Evolutionary conservation across 1,139 yeast species (phyloP), one percentile per base, ranked within the genome.

Genomic region (Torulaspora pretoriensis): DNA sequence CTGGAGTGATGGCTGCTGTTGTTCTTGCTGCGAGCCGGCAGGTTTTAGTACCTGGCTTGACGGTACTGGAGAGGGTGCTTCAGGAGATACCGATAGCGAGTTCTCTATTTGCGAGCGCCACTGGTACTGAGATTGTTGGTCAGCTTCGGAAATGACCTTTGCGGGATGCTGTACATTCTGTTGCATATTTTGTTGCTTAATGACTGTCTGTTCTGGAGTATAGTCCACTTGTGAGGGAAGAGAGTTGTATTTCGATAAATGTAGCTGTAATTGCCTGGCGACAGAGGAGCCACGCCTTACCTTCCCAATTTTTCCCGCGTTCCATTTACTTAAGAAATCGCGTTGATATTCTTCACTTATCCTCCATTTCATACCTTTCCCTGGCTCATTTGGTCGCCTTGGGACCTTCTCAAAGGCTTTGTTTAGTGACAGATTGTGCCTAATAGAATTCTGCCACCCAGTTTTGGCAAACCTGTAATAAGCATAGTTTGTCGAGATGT

Each of bases 311-410:
- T 83, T 77, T 9, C 92, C 97, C 51, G 78, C 81, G 51, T 78
- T 79, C 65, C 90, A 81, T 68, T 88, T 86, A 54, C 74, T 78
- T 62, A 89, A 70, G 57, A 89, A 90, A 53, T 94, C 98, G 42
- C 81, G 82, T 59, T 85, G 83, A 63, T 85, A 89, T 38, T 82
- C 73, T 35, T 86, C 94, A 53, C 89, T 81, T 48, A 92, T 90
- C 68, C 89, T 95, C 99, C 99, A 92, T 68, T 92, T 92, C 95
- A 92, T 92, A 52, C 98, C 98, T 66, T 92, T 92, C 25, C 99
- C 98, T 0, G 98, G 97, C 67, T 92, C 97, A 64, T 88, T 85
- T 14, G 95, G 92, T 64, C 87, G 80, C 60, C 98, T 76, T 22
- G 98, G 96, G 22, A 90, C 97, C 68, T 92, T 92, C 61, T 90